Conservation (phyloP, 257 asterid species). For the Rubia yunnanensis region DNA sequence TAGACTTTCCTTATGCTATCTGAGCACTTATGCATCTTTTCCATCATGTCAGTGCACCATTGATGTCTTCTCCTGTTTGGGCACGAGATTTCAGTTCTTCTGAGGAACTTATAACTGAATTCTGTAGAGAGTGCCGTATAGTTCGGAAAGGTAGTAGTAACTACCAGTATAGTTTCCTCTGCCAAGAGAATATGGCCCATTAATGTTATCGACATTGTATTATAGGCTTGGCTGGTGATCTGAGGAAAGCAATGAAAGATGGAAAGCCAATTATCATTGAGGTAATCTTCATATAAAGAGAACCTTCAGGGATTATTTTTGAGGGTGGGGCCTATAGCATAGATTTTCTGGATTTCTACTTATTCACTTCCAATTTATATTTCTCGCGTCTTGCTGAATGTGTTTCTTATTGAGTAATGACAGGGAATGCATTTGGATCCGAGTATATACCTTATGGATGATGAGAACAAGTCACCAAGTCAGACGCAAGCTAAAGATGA, state of each 20-base stretch:
- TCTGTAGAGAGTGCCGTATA: conserved; percentile 97
- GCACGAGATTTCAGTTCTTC: conserved; percentile 82
- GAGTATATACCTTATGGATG: conserved; percentile 92
- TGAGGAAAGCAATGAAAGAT: conserved; percentile 98
- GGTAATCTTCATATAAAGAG: conserved; percentile 32
- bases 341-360: background rate
- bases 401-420: conserved; percentile 19
- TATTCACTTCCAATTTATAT: background rate
- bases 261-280: conserved; percentile 97
- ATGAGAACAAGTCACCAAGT: conserved; percentile 53
- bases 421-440: conserved; percentile 99
- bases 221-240: conserved; percentile 94
- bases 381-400: background rate
- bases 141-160: conserved; percentile 75
- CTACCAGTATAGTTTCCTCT: conserved; percentile 13
- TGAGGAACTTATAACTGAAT: conserved; percentile 88
- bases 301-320: background rate
- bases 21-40: conserved; percentile 12
- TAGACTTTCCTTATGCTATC: background rate
- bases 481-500: conserved; percentile 37
- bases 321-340: background rate
- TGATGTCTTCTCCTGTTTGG: conserved; percentile 91
- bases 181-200: conserved; percentile 9
- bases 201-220: conserved; percentile 6
- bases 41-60: conserved; percentile 71